Conservation (phyloP, 2,329 filamentous ascomycete species). For the Claviceps arundinis region DNA sequence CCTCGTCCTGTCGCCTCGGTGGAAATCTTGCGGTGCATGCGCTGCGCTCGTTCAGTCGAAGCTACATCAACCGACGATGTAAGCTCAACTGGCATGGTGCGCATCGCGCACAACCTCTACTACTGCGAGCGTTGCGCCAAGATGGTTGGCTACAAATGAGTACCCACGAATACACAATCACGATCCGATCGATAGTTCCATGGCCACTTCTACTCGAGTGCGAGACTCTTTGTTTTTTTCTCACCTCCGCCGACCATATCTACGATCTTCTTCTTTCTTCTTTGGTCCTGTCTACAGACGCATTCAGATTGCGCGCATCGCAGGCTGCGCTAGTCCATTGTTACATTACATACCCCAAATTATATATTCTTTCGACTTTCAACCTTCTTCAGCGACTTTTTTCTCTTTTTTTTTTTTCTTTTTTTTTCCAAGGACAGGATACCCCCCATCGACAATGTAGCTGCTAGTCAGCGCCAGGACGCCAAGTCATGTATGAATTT, state of each 20-base stretch:
- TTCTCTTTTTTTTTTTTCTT: too few species aligned
- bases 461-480: background rate
- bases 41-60: constrained; percentile 47
- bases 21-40: constrained; percentile 48
- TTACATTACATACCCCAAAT: background rate
- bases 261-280: background rate
- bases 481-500: background rate
- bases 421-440: constrained; percentile 1
- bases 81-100: constrained; percentile 46
- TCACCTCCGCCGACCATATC: too few species aligned
- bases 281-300: too few species aligned
- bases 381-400: background rate
- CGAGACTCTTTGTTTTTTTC: background rate
- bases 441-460: background rate
- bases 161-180: too few species aligned
- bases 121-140: constrained; percentile 52
- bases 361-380: background rate
- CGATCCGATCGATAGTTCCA: too few species aligned
- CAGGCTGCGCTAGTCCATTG: background rate
- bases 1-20: constrained; percentile 36
- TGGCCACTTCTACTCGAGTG: background rate
- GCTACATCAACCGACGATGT: constrained; percentile 47
- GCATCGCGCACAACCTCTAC: constrained; percentile 52
- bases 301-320: background rate
- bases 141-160: constrained; percentile 50